Base-by-base conservation (phyloP, 2,329 filamentous ascomycete species). In the Knoxdaviesia capensis region DNA sequence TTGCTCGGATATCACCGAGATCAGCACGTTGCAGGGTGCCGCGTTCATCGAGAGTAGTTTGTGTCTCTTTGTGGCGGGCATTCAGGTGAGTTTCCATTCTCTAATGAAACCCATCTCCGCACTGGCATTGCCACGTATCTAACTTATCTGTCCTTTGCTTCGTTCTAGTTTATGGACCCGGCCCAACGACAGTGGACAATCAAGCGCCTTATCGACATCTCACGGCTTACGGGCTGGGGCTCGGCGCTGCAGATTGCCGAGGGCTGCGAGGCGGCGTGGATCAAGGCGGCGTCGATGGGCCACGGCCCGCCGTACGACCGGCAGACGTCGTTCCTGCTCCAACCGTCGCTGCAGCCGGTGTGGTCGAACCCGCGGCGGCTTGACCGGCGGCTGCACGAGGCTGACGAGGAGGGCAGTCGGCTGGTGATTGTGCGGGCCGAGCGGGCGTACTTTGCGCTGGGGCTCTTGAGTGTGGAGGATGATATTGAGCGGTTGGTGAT, bases 241-340 rank as follows among this genome's bases (percentile, higher is more conserved):
- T 85, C 80, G 1, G 81, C 85, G 1, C 71, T 74, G 33, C 74
- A 86, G 36, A 88, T 94, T 47, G 84, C 84, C 0, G 68, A 73
- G 40, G 86, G 85, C 1, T 93, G 85, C 56, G 87, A 96, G 57
- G 78, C 76, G 3, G 71, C 76, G 0, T 98, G 90, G 90, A 68
- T 72, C 45, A 82, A 78, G 53, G 77, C 80, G 1, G 80, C 74
- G 4, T 70, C 77, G 46, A 64, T 80, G 50, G 82, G 82, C 0
- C 69, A 74, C 38, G 88, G 86, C 0, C 85, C 86, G 4, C 75
- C 75, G 1, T 94, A 93, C 54, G 36, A 39, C 31, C 57, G 62
- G 41, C 63, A 70, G 30, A 64, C 59, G 6, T 53, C 53, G 42
- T 60, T 62, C 47, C 49, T 62, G 44, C 53, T 53, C 36, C 54